phyloP scores from a whole-genome alignment of 1,284 basidiomycete genomes.

The Tilletia horrida region DNA sequence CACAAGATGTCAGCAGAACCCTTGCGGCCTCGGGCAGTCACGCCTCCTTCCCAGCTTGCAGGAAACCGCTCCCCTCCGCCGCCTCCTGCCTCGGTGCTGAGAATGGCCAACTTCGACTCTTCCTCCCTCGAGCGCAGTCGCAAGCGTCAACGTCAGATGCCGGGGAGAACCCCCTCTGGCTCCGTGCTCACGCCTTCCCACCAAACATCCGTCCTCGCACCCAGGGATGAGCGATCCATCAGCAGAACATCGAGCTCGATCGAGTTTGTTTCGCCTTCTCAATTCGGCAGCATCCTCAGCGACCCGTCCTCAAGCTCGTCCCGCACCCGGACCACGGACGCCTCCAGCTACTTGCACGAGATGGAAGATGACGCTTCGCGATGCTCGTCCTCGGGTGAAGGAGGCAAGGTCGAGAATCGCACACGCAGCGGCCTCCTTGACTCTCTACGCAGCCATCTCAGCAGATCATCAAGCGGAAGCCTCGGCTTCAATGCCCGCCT shows the following conservation, averaged over 20 bases:
- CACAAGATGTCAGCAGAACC: too few species aligned
- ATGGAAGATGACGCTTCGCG: background rate
- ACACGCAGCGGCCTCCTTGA: background rate
- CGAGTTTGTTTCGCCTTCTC: background rate
- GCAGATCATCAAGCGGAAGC: too few species aligned
- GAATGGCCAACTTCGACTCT: conserved; percentile 2
- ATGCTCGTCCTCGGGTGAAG: background rate
- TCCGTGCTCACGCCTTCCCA: background rate
- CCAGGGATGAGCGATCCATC: background rate
- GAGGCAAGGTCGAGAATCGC: background rate
- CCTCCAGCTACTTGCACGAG: conserved; percentile 1
- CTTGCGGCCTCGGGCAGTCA: background rate
- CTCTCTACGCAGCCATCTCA: too few species aligned
- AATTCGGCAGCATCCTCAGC: background rate
- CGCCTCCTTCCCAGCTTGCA: background rate
- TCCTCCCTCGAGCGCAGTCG: conserved; percentile 6
- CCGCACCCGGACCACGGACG: background rate
- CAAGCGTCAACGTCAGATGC: background rate
- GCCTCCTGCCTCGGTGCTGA: background rate
- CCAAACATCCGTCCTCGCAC: background rate
- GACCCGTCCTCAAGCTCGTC: conserved; percentile 11
- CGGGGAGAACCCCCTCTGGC: background rate
- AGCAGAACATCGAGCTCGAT: background rate
- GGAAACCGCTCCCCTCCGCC: background rate
- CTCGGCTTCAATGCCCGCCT: too few species aligned